These are phyloP conservation scores for Diplodia seriata DNA, from an alignment of 2,329 filamentous ascomycete genomes.

Conservation along the genomic window DNA sequence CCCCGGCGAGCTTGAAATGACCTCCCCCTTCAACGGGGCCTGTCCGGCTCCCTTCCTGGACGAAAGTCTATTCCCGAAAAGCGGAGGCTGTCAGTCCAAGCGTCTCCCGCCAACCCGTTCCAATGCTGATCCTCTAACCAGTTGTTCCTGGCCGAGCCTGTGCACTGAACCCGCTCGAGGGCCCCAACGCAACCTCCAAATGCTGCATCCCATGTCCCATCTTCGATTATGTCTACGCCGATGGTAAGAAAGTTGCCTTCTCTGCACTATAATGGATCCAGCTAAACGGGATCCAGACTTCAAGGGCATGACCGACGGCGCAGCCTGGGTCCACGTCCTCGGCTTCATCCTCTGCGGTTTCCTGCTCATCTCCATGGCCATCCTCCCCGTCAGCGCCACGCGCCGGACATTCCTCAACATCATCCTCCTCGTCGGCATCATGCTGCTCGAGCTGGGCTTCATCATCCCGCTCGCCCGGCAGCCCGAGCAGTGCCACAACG, in stretches of 20 bases:
- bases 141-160: conserved; percentile 38
- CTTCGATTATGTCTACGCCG: conserved; percentile 71
- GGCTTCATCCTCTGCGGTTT: conserved; percentile 76
- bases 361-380: conserved; percentile 79
- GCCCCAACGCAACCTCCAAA: conserved; percentile 4
- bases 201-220: conserved; percentile 88
- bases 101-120: too few relatives aligned
- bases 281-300: conserved; percentile 42
- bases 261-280: neutral
- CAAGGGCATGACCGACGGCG: conserved; percentile 56
- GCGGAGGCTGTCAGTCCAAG: conserved; percentile 38
- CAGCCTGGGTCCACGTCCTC: conserved; percentile 75
- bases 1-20: neutral
- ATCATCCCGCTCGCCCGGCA: conserved; percentile 82
- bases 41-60: conserved; percentile 41
- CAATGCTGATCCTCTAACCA: conserved; percentile 14
- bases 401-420: conserved; percentile 92
- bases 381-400: conserved; percentile 86
- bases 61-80: conserved; percentile 37
- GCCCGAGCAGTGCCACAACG: conserved; percentile 83
- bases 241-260: conserved; percentile 50
- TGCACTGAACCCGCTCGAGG: conserved; percentile 38
- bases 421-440: conserved; percentile 76
- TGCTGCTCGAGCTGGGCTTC: conserved; percentile 89
- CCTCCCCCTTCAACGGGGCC: conserved; percentile 13